Percentiles rank a stretch among this genome's conserved stretches.
phyloP scores from a whole-genome alignment of 2,329 filamentous ascomycete species.

The Neofusicoccum sp. region DNA sequence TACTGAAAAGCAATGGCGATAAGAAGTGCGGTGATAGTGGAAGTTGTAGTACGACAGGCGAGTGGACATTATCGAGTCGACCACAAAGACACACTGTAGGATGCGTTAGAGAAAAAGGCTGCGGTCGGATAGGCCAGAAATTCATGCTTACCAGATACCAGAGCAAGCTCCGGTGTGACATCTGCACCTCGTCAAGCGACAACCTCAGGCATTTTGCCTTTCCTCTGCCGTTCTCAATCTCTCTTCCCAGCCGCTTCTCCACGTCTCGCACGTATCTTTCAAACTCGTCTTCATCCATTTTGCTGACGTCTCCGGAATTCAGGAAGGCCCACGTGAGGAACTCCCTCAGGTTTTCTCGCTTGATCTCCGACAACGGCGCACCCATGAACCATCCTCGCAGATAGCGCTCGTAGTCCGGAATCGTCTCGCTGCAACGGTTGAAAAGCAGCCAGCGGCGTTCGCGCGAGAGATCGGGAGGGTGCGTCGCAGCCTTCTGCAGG shows the following conservation, averaged over 20 bases:
- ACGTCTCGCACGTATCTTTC: conserved; percentile 55
- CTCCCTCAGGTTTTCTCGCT: conserved; percentile 65
- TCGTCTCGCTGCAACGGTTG: conserved; percentile 53
- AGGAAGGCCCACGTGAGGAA: conserved; percentile 69
- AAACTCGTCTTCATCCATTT: conserved; percentile 50
- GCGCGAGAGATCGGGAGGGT: conserved; percentile 47
- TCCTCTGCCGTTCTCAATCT: conserved; percentile 56
- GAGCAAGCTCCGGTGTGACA: conserved; percentile 59
- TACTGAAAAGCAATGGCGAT: conserved; percentile 46
- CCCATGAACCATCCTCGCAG: conserved; percentile 66
- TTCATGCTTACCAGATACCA: conserved; percentile 58
- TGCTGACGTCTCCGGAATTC: conserved; percentile 47
- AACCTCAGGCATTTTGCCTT: conserved; percentile 59
- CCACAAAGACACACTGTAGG: conserved; percentile 50
- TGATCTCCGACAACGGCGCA: conserved; percentile 56
- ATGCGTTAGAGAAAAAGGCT: background rate
- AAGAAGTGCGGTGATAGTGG: conserved; percentile 48
- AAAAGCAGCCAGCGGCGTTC: conserved; percentile 57
- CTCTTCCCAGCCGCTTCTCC: conserved; percentile 53
- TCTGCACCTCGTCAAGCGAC: conserved; percentile 63
- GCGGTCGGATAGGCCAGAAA: background rate
- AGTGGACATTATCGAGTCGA: conserved; percentile 45
- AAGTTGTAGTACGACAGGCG: conserved; percentile 53
- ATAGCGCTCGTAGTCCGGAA: conserved; percentile 57
- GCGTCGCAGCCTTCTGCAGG: conserved; percentile 52